These are phyloP conservation scores for Suillus decipiens DNA, from an alignment of 768 basidiomycete species.

Conservation along the genomic window DNA sequence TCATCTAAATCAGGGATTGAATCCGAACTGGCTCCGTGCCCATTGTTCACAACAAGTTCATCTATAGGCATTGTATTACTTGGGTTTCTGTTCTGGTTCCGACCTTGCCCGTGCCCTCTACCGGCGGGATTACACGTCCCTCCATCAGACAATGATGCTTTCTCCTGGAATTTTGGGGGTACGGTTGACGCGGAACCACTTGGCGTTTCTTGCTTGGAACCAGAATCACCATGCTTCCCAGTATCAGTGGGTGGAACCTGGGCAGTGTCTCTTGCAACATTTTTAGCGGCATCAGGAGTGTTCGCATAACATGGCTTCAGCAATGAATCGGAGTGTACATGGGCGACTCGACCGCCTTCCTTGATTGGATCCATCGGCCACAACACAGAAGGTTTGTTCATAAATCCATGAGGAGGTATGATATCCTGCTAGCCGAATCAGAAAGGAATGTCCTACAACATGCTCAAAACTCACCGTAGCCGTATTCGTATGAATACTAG, in stretches of 20 bases:
- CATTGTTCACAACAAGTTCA: background rate
- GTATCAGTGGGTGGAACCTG: conserved; percentile 1
- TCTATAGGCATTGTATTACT: background rate
- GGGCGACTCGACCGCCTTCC: conserved; percentile 36
- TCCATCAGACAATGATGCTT: conserved; percentile 27
- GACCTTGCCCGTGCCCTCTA: background rate
- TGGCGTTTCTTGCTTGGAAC: background rate
- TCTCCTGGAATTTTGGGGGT: conserved; percentile 30
- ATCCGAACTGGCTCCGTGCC: background rate
- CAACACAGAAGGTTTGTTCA: conserved; percentile 56
- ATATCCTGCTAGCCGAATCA: conserved; percentile 51
- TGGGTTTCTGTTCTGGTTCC: background rate
- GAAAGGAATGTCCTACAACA: background rate
- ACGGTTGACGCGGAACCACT: too few species aligned
- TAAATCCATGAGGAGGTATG: conserved; percentile 61
- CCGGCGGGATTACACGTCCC: background rate
- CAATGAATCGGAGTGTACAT: conserved; percentile 42
- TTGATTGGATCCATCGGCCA: conserved; percentile 55
- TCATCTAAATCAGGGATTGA: conserved; percentile 15
- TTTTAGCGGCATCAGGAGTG: conserved; percentile 40
- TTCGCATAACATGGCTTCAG: conserved; percentile 53
- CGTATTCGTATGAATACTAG: conserved; percentile 68
- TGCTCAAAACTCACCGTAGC: conserved; percentile 46
- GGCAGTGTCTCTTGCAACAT: conserved; percentile 24
- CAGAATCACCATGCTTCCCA: conserved; percentile 19